Evolutionary conservation across 1,284 basidiomycete species (phyloP), one percentile per base, ranked within the genome.

Genomic region (Stygiomarasmius scandens): DNA sequence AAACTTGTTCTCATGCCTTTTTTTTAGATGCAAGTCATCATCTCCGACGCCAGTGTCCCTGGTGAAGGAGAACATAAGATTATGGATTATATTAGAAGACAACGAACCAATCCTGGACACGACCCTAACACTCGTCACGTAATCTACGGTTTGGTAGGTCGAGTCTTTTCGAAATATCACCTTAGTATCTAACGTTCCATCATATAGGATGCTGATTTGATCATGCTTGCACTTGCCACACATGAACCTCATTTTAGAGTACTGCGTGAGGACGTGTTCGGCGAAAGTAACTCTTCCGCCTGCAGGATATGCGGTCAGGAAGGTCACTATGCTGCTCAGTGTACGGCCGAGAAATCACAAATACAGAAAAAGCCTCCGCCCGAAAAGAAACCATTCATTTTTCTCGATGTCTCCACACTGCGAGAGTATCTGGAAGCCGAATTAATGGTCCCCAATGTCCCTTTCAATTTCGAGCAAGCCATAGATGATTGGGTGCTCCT

Each of bases 61-160:
- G 96, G 96, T 63, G 97, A 99, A 75, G 97, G 97, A 69, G 97
- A 99, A 74, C 97, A 99, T 77, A 99, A 99, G 79, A 98, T 99
- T 65, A 98, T 99, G 94, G 97, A 99, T 70, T 98, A 87, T 73
- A 97, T 99, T 63, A 83, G 97, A 58, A 84, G 96, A 49, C 95
- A 98, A 68, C 84, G 97, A 50, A 82, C 84, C 49, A 92, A 97
- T 68, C 84, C 87, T 32, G 89, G 89, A 11, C 91, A 98, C 76
- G 91, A 99, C 73, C 90, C 97, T 27, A 99, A 99, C 70, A 98
- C 95, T 2, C 82, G 83, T 46, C 97, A 99, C 72, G 96, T 98
- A 62, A 98, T 99, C 64, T 99, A 99, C 76, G 97, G 97, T 64
- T 78, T 99, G 68, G 92, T 94, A 68, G 60, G 87, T 73, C 22